Percentiles rank a stretch among this genome's conserved stretches.
phyloP scores from a whole-genome alignment of 202 grass and related monocot genomes.

The Dendrocalamus latiflorus region DNA sequence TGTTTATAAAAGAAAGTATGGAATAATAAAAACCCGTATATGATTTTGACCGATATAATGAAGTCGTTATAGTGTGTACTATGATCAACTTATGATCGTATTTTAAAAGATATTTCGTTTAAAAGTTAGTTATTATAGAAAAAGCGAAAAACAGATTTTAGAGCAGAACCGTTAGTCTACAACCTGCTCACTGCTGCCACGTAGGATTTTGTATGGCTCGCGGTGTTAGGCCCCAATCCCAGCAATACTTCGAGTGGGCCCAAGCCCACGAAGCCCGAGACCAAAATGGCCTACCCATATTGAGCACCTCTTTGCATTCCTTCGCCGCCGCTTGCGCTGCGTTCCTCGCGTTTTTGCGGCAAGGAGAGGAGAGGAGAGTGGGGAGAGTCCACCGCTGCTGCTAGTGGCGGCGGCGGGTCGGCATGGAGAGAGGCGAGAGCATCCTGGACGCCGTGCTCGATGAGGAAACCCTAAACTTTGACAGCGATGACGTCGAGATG shows the following conservation, averaged over 20 bases:
- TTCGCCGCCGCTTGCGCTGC: conserved; percentile 13
- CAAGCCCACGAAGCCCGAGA: not conserved
- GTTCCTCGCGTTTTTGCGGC: not conserved
- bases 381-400: not conserved
- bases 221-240: too few relatives aligned
- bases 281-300: not conserved
- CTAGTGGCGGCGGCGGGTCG: not conserved
- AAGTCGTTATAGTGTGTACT: too few relatives aligned
- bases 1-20: too few relatives aligned
- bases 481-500: conserved; percentile 73
- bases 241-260: not conserved
- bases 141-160: too few relatives aligned
- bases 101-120: too few relatives aligned
- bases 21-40: too few relatives aligned
- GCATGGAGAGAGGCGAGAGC: conserved; percentile 46
- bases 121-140: too few relatives aligned
- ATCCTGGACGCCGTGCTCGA: conserved; percentile 18
- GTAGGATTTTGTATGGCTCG: too few relatives aligned
- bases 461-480: conserved; percentile 39
- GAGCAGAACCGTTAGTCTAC: too few relatives aligned
- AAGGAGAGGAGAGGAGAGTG: not conserved
- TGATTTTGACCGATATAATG: rapidly evolving
- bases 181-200: too few relatives aligned
- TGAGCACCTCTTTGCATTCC: not conserved
- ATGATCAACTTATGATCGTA: too few relatives aligned